These are phyloP conservation scores for Malus orientalis DNA, from an alignment of 306 rosid species.

Conservation along the genomic window DNA sequence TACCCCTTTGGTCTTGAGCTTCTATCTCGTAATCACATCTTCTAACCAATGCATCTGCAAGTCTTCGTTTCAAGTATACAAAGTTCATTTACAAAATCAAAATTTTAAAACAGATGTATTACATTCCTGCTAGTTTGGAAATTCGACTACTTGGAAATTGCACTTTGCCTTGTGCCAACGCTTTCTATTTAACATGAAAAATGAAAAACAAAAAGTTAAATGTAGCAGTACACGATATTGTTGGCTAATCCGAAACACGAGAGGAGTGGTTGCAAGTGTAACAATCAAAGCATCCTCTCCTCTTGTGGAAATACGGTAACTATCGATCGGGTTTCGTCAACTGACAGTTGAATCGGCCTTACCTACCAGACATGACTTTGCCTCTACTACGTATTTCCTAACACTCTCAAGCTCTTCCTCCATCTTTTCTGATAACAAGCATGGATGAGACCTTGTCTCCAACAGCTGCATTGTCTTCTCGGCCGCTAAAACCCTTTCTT, in stretches of 20 bases:
- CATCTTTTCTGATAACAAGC: slow-evolving; percentile 42
- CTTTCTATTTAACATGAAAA: not conserved
- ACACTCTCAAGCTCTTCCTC: slow-evolving; percentile 46
- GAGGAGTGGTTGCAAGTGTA: not conserved
- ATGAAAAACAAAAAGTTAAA: not conserved
- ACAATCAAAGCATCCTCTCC: not conserved
- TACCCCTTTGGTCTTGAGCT: no score
- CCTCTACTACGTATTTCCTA: slow-evolving; percentile 45
- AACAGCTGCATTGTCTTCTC: slow-evolving; percentile 33
- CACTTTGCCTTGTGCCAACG: no score
- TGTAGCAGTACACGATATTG: not conserved
- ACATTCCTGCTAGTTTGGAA: no score
- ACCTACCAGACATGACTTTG: slow-evolving; percentile 46
- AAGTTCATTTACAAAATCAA: no score
- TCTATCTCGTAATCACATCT: no score
- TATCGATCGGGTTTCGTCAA: slow-evolving; percentile 13
- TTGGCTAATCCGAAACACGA: not conserved
- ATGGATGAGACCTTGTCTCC: slow-evolving; percentile 22
- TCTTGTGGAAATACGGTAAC: slow-evolving; percentile 6
- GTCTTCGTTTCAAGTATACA: no score
- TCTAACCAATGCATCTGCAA: no score
- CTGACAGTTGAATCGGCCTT: slow-evolving; percentile 28
- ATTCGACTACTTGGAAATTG: no score
- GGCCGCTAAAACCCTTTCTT: slow-evolving; percentile 35
- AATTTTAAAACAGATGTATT: no score